phyloP scores from a whole-genome alignment of 2,329 filamentous ascomycete genomes.

The Sclerotinia nivalis region DNA sequence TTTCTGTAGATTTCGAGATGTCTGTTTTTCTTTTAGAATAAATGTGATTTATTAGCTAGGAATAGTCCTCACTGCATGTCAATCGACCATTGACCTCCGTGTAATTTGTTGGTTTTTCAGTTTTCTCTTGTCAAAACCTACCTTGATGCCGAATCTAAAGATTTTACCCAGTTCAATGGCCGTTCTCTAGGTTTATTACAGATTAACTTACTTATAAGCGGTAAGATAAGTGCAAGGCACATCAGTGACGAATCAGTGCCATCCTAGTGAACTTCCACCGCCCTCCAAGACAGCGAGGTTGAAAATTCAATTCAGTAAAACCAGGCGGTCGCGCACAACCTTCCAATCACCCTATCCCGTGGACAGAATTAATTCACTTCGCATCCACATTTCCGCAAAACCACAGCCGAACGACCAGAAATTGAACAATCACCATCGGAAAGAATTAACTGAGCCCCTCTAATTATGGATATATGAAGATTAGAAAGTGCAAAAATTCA shows the following conservation, averaged over 20 bases:
- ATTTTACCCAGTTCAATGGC: neutral
- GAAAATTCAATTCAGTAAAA: neutral
- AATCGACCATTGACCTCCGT: neutral
- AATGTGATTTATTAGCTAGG: too few relatives aligned
- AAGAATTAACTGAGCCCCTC: neutral
- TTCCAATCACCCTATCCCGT: neutral
- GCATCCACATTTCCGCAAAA: neutral
- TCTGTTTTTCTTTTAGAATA: neutral
- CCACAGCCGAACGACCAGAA: neutral
- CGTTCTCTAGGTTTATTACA: neutral
- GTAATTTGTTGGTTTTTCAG: neutral
- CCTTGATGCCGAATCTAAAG: neutral
- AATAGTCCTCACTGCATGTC: neutral
- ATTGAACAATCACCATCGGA: too few relatives aligned
- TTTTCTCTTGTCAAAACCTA: neutral
- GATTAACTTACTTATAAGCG: neutral
- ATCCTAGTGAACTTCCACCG: neutral
- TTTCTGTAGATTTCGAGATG: neutral
- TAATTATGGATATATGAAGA: neutral
- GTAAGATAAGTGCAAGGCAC: neutral
- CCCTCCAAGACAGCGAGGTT: neutral
- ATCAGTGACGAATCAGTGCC: neutral
- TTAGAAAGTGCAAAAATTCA: slow-evolving; percentile 1
- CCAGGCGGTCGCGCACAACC: neutral
- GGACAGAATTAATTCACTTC: neutral